Conservation (phyloP, 768 basidiomycete species). For the Piloderma croceum region DNA sequence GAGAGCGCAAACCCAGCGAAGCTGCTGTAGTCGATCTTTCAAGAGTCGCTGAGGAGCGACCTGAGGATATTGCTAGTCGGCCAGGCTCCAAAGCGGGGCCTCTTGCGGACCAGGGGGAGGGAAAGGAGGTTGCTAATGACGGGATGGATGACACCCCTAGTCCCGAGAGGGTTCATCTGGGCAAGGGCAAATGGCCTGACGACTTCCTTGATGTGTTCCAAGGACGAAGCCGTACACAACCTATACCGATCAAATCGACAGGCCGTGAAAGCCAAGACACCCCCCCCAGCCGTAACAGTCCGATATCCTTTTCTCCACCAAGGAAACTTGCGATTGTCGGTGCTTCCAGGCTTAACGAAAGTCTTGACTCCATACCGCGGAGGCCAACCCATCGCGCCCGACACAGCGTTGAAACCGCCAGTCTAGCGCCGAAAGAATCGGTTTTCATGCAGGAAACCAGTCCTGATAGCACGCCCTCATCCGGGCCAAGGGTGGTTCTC, state of each 20-base stretch:
- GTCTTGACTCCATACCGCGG: constrained; percentile 44
- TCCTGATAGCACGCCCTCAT: constrained; percentile 44
- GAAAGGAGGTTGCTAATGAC: constrained; percentile 17
- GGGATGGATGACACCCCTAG: constrained; percentile 18
- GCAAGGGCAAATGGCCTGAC: constrained; percentile 81
- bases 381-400: constrained; percentile 60
- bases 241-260: constrained; percentile 21
- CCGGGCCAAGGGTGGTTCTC: constrained; percentile 50
- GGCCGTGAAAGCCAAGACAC: constrained; percentile 14
- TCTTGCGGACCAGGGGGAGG: constrained; percentile 15
- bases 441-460: constrained; percentile 48
- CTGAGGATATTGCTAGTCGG: constrained; percentile 47
- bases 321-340: constrained; percentile 55
- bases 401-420: constrained; percentile 54
- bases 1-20: constrained; percentile 65
- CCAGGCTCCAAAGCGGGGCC: constrained; percentile 23
- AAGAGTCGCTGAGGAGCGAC: constrained; percentile 68
- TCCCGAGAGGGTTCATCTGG: constrained; percentile 47
- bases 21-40: constrained; percentile 54
- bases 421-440: constrained; percentile 45
- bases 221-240: constrained; percentile 20
- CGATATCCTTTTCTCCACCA: constrained; percentile 41
- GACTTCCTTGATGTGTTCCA: constrained; percentile 66
- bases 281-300: constrained; percentile 19
- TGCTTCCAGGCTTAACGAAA: constrained; percentile 37